Percentiles rank a stretch among this genome's conserved stretches.
Evolutionary conservation across 2,329 filamentous ascomycete species (phyloP).

Genomic region (Periconia sp.): DNA sequence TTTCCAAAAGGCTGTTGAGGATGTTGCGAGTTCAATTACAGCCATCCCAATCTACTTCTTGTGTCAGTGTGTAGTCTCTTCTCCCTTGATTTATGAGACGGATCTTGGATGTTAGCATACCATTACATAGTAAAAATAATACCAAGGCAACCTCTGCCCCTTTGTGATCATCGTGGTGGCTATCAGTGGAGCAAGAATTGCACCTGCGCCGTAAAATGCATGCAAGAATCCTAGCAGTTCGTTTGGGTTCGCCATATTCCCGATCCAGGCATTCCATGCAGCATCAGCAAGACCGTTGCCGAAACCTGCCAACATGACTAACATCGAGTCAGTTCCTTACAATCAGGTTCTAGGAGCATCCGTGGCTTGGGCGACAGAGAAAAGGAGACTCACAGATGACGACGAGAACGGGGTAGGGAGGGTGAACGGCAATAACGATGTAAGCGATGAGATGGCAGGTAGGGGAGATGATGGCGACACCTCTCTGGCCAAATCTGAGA

Average conservation of each 20-base stretch:
- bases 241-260: conserved; percentile 73
- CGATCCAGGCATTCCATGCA: conserved; percentile 59
- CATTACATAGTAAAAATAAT: conserved; percentile 76
- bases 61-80: background rate
- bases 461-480: conserved; percentile 68
- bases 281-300: conserved; percentile 71
- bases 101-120: conserved; percentile 44
- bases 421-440: conserved; percentile 65
- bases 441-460: conserved; percentile 66
- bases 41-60: conserved; percentile 54
- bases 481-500: conserved; percentile 67
- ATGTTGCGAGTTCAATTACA: conserved; percentile 57
- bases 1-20: conserved; percentile 62
- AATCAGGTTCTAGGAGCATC: too few species aligned
- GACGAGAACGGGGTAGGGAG: conserved; percentile 68
- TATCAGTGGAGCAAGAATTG: conserved; percentile 68
- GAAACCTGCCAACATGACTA: conserved; percentile 64
- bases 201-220: conserved; percentile 71
- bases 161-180: conserved; percentile 73
- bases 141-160: conserved; percentile 62
- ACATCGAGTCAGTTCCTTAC: background rate
- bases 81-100: background rate
- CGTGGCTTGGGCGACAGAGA: background rate
- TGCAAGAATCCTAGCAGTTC: conserved; percentile 74
- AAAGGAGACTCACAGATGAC: conserved; percentile 48